These are phyloP conservation scores for Aspergillus saccharolyticus DNA, from an alignment of 495 filamentous ascomycete species.

Conservation along the genomic window DNA sequence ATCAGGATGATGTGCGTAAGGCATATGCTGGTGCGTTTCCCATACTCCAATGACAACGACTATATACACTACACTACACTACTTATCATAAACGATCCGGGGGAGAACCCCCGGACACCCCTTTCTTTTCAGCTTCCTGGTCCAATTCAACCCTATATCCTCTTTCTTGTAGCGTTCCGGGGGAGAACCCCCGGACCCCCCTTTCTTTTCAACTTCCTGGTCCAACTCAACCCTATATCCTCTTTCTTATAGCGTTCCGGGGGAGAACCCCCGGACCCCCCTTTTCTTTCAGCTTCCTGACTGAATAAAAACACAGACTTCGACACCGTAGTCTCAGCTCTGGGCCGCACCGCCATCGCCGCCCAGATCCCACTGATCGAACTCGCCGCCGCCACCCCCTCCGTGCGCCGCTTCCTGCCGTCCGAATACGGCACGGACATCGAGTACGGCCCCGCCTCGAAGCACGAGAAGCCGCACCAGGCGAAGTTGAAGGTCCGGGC, in stretches of 20 bases:
- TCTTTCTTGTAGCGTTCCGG: too few relatives aligned
- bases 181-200: too few relatives aligned
- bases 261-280: too few relatives aligned
- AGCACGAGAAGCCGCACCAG: conserved; percentile 62
- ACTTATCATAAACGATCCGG: neutral
- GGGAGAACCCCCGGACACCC: too few relatives aligned
- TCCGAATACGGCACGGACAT: conserved; percentile 74
- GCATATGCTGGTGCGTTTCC: conserved; percentile 47
- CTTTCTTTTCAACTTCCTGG: too few relatives aligned
- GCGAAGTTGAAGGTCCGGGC: conserved; percentile 62
- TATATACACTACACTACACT: neutral
- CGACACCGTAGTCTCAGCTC: conserved; percentile 61
- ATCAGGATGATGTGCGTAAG: conserved; percentile 44
- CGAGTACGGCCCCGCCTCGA: conserved; percentile 56
- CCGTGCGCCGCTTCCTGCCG: conserved; percentile 63
- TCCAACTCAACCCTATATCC: too few relatives aligned
- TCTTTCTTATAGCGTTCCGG: too few relatives aligned
- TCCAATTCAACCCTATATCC: too few relatives aligned
- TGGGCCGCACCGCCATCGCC: conserved; percentile 55
- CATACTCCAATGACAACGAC: too few relatives aligned
- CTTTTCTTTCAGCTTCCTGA: too few relatives aligned
- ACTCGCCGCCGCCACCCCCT: conserved; percentile 49
- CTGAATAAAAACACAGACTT: conserved; percentile 36
- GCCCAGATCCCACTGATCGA: conserved; percentile 55
- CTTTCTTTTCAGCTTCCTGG: too few relatives aligned